These are phyloP conservation scores for Podila epigama DNA, from an alignment of 192 early-diverging fungal genomes.

Conservation along the genomic window DNA sequence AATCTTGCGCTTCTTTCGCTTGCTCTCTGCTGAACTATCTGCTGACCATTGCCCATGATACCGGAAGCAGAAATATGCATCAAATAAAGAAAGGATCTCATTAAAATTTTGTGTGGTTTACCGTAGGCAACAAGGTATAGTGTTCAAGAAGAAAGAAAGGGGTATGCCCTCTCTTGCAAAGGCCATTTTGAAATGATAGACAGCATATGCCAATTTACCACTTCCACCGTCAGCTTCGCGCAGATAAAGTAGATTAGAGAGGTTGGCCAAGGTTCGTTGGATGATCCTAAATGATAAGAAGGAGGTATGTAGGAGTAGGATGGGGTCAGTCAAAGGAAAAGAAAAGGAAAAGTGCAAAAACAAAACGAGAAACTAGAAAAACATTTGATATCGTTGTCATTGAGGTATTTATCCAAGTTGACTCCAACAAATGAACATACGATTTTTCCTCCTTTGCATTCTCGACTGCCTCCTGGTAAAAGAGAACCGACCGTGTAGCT, in stretches of 20 bases:
- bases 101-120: too few relatives aligned
- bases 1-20: conserved; percentile 45
- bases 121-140: too few relatives aligned
- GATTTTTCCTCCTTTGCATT: conserved; percentile 25
- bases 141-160: neutral
- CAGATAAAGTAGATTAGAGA: conserved; percentile 15
- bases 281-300: conserved; percentile 14
- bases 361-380: neutral
- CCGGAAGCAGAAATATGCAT: neutral
- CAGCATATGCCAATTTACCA: neutral
- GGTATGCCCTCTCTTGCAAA: neutral
- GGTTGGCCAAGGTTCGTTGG: conserved; percentile 19
- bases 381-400: neutral
- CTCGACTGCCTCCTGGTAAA: conserved; percentile 34
- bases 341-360: neutral
- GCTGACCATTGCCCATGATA: neutral
- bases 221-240: conserved; percentile 16
- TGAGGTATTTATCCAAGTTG: neutral
- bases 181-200: neutral
- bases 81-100: neutral
- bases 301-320: neutral
- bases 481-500: conserved; percentile 6
- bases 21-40: conserved; percentile 35
- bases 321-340: neutral
- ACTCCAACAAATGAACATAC: conserved; percentile 4